phyloP scores from a whole-genome alignment of 768 basidiomycete species.

The Russula brevipes region DNA sequence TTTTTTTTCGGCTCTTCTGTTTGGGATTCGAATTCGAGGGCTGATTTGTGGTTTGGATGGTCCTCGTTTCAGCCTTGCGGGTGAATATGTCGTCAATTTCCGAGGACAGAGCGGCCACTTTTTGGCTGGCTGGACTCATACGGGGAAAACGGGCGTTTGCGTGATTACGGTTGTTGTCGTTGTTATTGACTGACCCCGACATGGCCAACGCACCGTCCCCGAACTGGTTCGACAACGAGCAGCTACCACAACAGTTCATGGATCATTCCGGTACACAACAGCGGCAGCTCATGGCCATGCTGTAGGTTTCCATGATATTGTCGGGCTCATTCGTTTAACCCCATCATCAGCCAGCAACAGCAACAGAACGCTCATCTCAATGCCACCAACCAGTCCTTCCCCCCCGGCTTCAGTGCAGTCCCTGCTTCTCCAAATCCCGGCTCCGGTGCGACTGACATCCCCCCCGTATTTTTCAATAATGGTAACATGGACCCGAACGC shows the following conservation, averaged over 20 bases:
- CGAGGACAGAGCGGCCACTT: slow-evolving; percentile 33
- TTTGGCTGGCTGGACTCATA: slow-evolving; percentile 1
- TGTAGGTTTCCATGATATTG: slow-evolving; percentile 17
- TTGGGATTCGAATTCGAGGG: slow-evolving; percentile 15
- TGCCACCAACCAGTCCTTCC: slow-evolving; percentile 9
- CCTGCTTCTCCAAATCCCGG: slow-evolving; percentile 22
- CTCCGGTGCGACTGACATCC: slow-evolving; percentile 5
- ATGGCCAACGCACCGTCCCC: slow-evolving; percentile 17
- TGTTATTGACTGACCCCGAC: neutral
- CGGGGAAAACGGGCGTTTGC: neutral
- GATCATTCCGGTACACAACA: slow-evolving; percentile 21
- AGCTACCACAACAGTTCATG: slow-evolving; percentile 21
- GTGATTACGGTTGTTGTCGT: neutral
- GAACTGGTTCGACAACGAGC: slow-evolving; percentile 22
- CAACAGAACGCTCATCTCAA: slow-evolving; percentile 17
- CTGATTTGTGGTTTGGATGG: slow-evolving; percentile 18
- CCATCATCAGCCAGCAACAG: slow-evolving; percentile 11
- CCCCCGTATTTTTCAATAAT: slow-evolving; percentile 8
- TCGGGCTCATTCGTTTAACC: neutral
- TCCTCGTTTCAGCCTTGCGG: slow-evolving; percentile 33
- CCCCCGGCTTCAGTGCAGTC: slow-evolving; percentile 15
- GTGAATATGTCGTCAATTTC: slow-evolving; percentile 88
- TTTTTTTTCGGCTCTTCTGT: slow-evolving; percentile 48
- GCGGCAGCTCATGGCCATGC: slow-evolving; percentile 24
- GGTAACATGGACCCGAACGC: slow-evolving; percentile 54